phyloP scores from a whole-genome alignment of 2,329 filamentous ascomycete genomes.

The Hypoxylon sp. region DNA sequence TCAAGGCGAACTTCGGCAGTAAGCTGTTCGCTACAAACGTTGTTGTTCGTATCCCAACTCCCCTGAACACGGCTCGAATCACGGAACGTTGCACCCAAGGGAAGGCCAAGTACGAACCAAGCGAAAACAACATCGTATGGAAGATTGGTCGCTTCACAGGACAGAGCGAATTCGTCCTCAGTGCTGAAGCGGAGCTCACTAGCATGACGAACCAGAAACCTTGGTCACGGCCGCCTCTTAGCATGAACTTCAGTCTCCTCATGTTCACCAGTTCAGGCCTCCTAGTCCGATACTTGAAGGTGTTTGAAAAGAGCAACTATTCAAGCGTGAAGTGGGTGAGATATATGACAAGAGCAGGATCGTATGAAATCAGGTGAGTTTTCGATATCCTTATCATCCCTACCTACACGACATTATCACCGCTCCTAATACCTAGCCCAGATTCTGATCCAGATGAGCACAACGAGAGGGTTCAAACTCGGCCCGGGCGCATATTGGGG shows the following conservation, averaged over 20 bases:
- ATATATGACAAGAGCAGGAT: constrained; percentile 98
- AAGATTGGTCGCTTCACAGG: constrained; percentile 98
- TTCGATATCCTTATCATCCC: not conserved
- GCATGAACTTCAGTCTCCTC: constrained; percentile 89
- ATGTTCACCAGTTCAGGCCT: constrained; percentile 98
- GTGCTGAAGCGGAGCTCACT: constrained; percentile 90
- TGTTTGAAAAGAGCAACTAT: constrained; percentile 99
- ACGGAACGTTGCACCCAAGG: constrained; percentile 94
- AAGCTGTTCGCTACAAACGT: constrained; percentile 99
- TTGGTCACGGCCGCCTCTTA: constrained; percentile 94
- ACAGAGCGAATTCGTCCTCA: constrained; percentile 96
- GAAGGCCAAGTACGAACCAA: constrained; percentile 98
- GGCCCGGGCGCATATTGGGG: not conserved
- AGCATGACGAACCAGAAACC: constrained; percentile 99
- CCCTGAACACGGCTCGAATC: constrained; percentile 94
- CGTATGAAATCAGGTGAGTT: constrained; percentile 90
- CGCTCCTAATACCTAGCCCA: constrained; percentile 23
- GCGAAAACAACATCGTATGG: constrained; percentile 98
- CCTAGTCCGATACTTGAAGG: constrained; percentile 93
- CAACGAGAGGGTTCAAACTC: constrained; percentile 4
- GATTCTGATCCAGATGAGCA: constrained; percentile 30
- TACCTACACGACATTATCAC: not conserved
- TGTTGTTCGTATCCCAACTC: constrained; percentile 91
- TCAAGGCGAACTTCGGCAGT: constrained; percentile 94
- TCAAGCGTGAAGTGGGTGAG: constrained; percentile 99